A percentile compares a stretch with the other conserved stretches of the same genome.
phyloP scores from a whole-genome alignment of 1,139 yeast genomes.

The Yamadazyma conglobata region DNA sequence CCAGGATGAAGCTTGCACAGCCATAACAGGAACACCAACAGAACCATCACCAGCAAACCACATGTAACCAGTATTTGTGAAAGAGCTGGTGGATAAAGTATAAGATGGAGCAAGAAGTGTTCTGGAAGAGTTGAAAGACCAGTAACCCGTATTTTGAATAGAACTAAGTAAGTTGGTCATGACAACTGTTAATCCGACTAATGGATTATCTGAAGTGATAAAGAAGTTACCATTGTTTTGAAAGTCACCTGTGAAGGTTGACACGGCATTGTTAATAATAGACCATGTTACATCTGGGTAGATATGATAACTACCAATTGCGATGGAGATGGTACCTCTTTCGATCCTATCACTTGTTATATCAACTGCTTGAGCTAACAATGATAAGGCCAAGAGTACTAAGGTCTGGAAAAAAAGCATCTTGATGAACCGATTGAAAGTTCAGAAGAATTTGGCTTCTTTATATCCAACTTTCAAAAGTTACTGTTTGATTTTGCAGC shows the following conservation, averaged over 20 bases:
- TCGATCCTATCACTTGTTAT: constrained; percentile 8
- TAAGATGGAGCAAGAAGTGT: constrained; percentile 20
- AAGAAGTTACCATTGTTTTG: constrained; percentile 24
- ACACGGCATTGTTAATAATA: constrained; percentile 25
- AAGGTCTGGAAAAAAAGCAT: not conserved
- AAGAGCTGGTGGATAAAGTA: constrained; percentile 18
- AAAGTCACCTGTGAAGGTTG: constrained; percentile 23
- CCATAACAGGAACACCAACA: constrained; percentile 17
- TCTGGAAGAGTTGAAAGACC: constrained; percentile 21
- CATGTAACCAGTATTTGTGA: constrained; percentile 28
- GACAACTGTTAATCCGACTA: constrained; percentile 13
- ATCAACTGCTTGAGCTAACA: constrained; percentile 6
- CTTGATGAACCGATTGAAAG: too few species aligned
- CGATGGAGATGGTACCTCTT: constrained; percentile 7
- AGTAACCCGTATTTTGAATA: constrained; percentile 21
- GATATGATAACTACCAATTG: constrained; percentile 8
- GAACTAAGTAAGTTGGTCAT: constrained; percentile 11
- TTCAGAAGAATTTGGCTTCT: too few species aligned
- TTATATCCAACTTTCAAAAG: too few species aligned
- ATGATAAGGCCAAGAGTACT: not conserved
- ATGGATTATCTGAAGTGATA: constrained; percentile 12
- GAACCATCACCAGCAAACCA: constrained; percentile 25
- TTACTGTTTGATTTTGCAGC: too few species aligned
- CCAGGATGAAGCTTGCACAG: constrained; percentile 22
- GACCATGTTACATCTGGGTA: constrained; percentile 28